phyloP scores from a whole-genome alignment of 169 alveolate species.

The Sarcocystis neurona region DNA sequence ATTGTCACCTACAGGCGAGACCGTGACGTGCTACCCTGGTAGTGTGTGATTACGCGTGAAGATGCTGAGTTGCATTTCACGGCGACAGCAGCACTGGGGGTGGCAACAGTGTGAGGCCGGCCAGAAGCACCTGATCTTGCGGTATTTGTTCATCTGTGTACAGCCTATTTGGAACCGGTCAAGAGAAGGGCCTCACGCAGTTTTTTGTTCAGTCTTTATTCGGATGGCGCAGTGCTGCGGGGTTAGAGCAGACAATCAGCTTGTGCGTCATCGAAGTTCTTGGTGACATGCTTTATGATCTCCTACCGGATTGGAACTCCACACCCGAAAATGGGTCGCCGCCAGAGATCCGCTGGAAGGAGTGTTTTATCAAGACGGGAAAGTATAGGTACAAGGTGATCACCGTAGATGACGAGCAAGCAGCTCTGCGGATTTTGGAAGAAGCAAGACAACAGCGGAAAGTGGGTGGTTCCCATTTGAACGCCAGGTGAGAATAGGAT shows the following conservation, averaged over 20 bases:
- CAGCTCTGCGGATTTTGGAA: constrained; percentile 16
- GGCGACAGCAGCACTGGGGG: too few species aligned
- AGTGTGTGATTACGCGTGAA: too few species aligned
- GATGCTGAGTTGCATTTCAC: too few species aligned
- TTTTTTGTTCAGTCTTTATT: constrained; percentile 26
- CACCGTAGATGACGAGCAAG: not conserved
- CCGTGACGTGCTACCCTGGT: too few species aligned
- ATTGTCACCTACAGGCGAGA: not conserved
- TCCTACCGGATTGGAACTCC: not conserved
- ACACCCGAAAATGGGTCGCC: constrained; percentile 15
- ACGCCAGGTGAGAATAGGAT: constrained; percentile 39
- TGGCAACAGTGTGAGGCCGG: too few species aligned
- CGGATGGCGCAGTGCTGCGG: not conserved
- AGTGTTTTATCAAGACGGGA: constrained; percentile 42
- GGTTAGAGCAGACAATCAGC: not conserved
- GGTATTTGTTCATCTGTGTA: not conserved
- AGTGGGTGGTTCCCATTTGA: constrained; percentile 12
- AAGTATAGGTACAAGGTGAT: not conserved
- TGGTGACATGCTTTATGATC: constrained; percentile 33
- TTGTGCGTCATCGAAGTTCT: constrained; percentile 32
- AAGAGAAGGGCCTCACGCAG: constrained; percentile 37
- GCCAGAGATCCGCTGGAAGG: not conserved
- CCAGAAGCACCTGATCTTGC: too few species aligned
- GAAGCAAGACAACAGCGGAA: constrained; percentile 35
- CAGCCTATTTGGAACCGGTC: constrained; percentile 45